Evolutionary conservation across 2,329 filamentous ascomycete species (phyloP).

Genomic region (Zasmidium citrigriseum): DNA sequence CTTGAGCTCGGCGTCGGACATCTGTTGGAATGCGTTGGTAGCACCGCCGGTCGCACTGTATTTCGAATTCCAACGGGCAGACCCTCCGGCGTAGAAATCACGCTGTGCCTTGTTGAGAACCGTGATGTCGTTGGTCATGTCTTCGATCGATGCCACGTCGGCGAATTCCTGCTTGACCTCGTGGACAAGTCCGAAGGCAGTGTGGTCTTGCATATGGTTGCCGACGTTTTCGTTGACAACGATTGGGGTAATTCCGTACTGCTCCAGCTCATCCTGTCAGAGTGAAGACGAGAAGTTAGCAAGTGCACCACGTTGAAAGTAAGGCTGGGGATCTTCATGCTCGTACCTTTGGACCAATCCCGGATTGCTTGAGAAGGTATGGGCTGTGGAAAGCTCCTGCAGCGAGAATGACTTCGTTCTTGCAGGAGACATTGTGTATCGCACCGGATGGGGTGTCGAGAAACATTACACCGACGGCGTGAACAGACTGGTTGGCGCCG

Average conservation of each 20-base stretch:
- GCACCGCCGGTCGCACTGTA: no score
- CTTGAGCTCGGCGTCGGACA: constrained; percentile 14
- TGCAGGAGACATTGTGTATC: constrained; percentile 23
- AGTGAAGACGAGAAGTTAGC: no score
- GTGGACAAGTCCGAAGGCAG: constrained; percentile 38
- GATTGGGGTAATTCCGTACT: constrained; percentile 56
- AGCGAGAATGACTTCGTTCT: constrained; percentile 48
- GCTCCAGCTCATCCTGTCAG: constrained; percentile 52
- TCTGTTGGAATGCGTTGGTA: constrained; percentile 21
- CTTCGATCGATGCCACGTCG: constrained; percentile 8
- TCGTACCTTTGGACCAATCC: constrained; percentile 66
- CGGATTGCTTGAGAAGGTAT: constrained; percentile 65
- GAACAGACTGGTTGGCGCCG: constrained; percentile 4
- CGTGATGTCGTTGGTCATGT: constrained; percentile 16
- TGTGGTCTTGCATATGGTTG: constrained; percentile 63
- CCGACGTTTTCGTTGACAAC: constrained; percentile 64
- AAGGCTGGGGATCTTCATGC: no score
- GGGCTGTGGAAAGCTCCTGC: constrained; percentile 64
- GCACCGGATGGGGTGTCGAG: constrained; percentile 16
- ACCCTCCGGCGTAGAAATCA: constrained; percentile 12
- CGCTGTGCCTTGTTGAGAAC: constrained; percentile 15
- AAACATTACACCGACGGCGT: constrained; percentile 16
- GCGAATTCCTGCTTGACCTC: constrained; percentile 26
- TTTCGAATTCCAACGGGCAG: constrained; percentile 14
- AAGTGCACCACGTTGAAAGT: no score